Evolutionary conservation across 2,329 filamentous ascomycete species (phyloP).

Genomic region (Xylaria sp.): DNA sequence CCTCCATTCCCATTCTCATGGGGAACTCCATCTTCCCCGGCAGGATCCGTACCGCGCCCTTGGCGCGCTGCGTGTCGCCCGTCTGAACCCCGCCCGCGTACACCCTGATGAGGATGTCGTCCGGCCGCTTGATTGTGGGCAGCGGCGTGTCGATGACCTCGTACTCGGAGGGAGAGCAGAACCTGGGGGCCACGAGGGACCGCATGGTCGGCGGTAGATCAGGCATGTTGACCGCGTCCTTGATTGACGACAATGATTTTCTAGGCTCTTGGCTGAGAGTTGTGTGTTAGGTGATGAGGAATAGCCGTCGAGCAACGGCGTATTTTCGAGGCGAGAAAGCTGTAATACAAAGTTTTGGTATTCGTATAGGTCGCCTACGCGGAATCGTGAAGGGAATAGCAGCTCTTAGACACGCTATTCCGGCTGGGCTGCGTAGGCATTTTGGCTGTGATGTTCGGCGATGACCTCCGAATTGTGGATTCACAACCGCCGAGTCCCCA

Average conservation of each 20-base stretch:
- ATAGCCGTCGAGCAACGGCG: neutral
- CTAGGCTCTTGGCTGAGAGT: too few species aligned
- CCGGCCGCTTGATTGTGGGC: slow-evolving; percentile 49
- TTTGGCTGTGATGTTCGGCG: slow-evolving; percentile 10
- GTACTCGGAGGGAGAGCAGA: slow-evolving; percentile 47
- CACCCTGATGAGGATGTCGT: slow-evolving; percentile 47
- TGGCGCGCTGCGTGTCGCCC: slow-evolving; percentile 46
- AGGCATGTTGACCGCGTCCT: slow-evolving; percentile 4
- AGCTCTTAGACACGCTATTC: neutral
- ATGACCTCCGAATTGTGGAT: slow-evolving; percentile 19
- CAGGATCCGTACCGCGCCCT: slow-evolving; percentile 44
- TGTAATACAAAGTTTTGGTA: too few species aligned
- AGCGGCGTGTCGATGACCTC: slow-evolving; percentile 50
- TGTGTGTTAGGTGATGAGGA: neutral
- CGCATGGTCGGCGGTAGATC: slow-evolving; percentile 45
- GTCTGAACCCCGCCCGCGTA: slow-evolving; percentile 3
- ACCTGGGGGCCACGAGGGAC: slow-evolving; percentile 49
- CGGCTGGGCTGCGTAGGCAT: neutral
- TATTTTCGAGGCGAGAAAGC: neutral
- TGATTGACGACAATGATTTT: neutral
- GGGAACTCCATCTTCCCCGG: slow-evolving; percentile 32
- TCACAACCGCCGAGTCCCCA: slow-evolving; percentile 22
- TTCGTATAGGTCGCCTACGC: neutral
- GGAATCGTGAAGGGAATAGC: neutral
- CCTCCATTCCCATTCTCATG: slow-evolving; percentile 17